Percentiles rank a stretch among this genome's conserved stretches.
These are phyloP conservation scores for Craterostigma plantagineum DNA, from an alignment of 257 asterid species.

Conservation along the genomic window DNA sequence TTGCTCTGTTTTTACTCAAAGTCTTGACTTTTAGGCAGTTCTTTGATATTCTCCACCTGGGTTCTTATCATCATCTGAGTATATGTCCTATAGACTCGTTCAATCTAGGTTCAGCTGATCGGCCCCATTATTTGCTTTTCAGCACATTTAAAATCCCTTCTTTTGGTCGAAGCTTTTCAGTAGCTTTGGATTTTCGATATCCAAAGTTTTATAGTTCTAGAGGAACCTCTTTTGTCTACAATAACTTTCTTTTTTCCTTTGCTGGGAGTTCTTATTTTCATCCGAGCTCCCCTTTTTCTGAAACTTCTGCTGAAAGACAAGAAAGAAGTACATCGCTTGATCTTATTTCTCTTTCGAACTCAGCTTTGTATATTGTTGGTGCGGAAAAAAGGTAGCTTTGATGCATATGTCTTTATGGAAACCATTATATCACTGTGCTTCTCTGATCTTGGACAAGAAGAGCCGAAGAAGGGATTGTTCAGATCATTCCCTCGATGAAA, in stretches of 20 bases:
- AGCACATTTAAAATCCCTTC: constrained; percentile 12
- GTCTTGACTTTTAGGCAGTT: neutral
- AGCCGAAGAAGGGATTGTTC: constrained; percentile 64
- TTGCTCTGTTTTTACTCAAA: constrained; percentile 6
- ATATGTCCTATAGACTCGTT: too few relatives aligned
- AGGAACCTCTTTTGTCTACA: constrained; percentile 36
- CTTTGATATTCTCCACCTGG: constrained; percentile 7
- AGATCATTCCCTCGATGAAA: constrained; percentile 42
- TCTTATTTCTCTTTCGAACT: constrained; percentile 17
- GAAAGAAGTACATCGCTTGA: constrained; percentile 3
- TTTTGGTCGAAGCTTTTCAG: constrained; percentile 32
- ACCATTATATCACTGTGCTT: constrained; percentile 91
- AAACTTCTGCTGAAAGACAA: too few relatives aligned
- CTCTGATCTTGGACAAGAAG: constrained; percentile 85
- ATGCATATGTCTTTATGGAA: constrained; percentile 99
- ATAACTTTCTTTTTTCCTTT: constrained; percentile 48
- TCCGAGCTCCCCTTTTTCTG: too few relatives aligned
- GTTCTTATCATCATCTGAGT: constrained; percentile 6
- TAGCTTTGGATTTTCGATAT: constrained; percentile 39
- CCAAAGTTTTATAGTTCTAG: constrained; percentile 48
- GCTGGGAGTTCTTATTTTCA: constrained; percentile 26
- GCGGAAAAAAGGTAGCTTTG: constrained; percentile 19
- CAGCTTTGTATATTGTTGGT: constrained; percentile 2
- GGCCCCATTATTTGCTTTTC: constrained; percentile 11
- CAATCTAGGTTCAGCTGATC: constrained; percentile 20